These are phyloP conservation scores for Neurospora sp. DNA, from an alignment of 495 filamentous ascomycete species.

Conservation along the genomic window DNA sequence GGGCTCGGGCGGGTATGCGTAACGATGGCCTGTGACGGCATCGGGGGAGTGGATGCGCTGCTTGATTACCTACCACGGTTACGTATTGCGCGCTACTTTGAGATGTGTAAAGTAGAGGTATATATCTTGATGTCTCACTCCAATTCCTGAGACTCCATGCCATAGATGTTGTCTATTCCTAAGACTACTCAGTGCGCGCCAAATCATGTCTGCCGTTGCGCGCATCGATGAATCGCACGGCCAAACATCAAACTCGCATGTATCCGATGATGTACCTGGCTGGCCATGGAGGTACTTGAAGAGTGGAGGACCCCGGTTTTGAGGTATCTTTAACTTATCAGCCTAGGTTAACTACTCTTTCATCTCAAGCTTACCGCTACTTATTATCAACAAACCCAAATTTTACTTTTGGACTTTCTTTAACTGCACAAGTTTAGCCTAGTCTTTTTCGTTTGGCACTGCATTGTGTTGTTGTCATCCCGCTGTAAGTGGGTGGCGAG, in stretches of 20 bases:
- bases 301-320: not conserved
- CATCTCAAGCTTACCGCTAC: not conserved
- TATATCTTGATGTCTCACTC: not conserved
- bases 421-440: not conserved
- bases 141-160: not conserved
- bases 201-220: not conserved
- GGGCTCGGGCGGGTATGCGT: not conserved
- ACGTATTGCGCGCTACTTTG: not conserved
- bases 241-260: not conserved
- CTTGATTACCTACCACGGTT: not conserved
- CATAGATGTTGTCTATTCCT: not conserved
- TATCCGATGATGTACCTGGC: not conserved
- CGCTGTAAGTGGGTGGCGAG: not conserved
- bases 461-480: not conserved
- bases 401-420: too few species aligned
- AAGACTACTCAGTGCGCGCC: not conserved
- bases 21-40: not conserved
- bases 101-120: not conserved
- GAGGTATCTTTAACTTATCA: not conserved
- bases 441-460: not conserved
- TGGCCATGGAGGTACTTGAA: not conserved
- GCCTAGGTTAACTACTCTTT: not conserved
- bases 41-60: not conserved
- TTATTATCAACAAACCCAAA: not conserved
- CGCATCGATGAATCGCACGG: not conserved